Base-by-base conservation (phyloP, 2,329 filamentous ascomycete species). In the Cladobotryum mycophilum region DNA sequence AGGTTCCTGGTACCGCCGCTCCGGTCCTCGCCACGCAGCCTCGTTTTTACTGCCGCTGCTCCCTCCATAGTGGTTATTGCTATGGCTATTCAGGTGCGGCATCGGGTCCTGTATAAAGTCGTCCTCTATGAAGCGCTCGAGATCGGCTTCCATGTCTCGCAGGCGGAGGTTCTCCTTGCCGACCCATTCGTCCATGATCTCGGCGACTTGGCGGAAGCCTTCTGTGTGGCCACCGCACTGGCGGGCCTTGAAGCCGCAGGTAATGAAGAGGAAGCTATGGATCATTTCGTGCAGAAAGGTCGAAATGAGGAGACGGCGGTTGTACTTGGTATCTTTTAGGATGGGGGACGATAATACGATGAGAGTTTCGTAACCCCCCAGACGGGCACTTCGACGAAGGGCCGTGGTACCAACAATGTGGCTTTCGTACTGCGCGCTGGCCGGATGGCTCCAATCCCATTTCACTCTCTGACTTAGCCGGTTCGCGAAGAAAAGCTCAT, bases 211-310 rank as follows among this genome's bases (percentile, higher is more conserved):
- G 25, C 71, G 70, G 58, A 85, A 85, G 2, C 80, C 82, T 2
- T 70, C 62, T 2, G 82, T 85, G 56, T 85, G 82, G 1, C 82
- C 82, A 11, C 80, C 81, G 40, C 73, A 70, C 20, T 71, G 67
- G 35, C 75, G 68, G 0, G 81, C 81, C 41, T 74, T 71, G 61
- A 81, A 78, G 4, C 82, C 82, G 57, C 80, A 83, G 47, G 69
- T 71, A 51, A 85, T 76, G 56, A 85, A 85, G 14, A 85, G 68
- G 60, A 83, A 85, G 64, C 81, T 81, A 65, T 85, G 82, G 44
- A 85, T 81, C 57, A 85, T 75, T 65, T 86, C 82, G 60, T 85
- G 82, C 43, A 86, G 60, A 55, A 86, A 84, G 0, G 82, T 82
- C 6, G 79, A 80, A 45, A 85, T 82, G 49, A 85, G 72, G 14